Conservation (phyloP, 2,329 filamentous ascomycete genomes). For the Botrytis hyacinthi region DNA sequence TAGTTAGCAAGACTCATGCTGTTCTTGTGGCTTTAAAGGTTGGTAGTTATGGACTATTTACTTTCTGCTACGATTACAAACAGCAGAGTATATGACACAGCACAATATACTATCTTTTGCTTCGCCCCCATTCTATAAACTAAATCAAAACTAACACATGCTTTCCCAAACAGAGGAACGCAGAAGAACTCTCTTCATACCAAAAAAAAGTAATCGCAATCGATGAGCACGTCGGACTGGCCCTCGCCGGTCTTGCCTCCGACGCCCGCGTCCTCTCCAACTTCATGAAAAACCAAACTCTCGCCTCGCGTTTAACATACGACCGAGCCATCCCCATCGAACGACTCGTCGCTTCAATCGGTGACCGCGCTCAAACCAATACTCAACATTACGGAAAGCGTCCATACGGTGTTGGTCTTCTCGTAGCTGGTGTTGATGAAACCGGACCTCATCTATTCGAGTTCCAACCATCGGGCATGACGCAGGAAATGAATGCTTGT, state of each 20-base stretch:
- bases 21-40: constrained; percentile 97
- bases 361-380: constrained; percentile 94
- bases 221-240: constrained; percentile 92
- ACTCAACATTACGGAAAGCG: constrained; percentile 97
- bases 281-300: constrained; percentile 99
- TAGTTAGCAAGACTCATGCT: constrained; percentile 97
- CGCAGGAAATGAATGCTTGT: constrained; percentile 94
- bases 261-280: constrained; percentile 99
- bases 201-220: constrained; percentile 99
- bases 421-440: constrained; percentile 92
- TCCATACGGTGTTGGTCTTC: constrained; percentile 89
- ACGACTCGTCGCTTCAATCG: constrained; percentile 86
- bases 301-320: constrained; percentile 93
- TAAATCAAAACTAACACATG: background rate
- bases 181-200: constrained; percentile 98
- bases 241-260: constrained; percentile 93
- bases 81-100: background rate
- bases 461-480: constrained; percentile 95
- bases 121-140: too few relatives aligned
- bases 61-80: background rate
- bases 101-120: background rate
- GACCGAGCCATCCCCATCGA: constrained; percentile 89
- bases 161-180: constrained; percentile 72
- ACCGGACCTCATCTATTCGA: constrained; percentile 94
- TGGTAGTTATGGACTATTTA: constrained; percentile 32